Percentiles rank a stretch among this genome's conserved stretches.
phyloP scores from a whole-genome alignment of 306 rosid species.

The Rubus idaeus region DNA sequence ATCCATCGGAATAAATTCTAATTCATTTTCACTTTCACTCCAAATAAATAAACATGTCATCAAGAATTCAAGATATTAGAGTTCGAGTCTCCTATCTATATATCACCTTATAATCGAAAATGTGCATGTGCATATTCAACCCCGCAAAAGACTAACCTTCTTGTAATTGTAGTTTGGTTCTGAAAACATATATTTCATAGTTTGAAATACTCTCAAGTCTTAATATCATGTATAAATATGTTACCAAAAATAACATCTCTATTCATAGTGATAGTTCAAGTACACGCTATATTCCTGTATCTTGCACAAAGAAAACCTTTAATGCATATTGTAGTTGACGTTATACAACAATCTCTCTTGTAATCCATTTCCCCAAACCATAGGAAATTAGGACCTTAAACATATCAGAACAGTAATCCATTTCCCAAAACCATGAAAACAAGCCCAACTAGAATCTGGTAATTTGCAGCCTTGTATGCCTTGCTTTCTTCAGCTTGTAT shows the following conservation, averaged over 20 bases:
- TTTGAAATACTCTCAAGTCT: not conserved
- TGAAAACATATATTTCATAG: too few relatives aligned
- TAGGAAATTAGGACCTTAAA: not conserved
- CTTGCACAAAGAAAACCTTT: too few relatives aligned
- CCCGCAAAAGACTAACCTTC: too few relatives aligned
- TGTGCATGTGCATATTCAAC: too few relatives aligned
- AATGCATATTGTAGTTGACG: not conserved
- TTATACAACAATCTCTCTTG: not conserved
- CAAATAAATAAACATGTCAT: too few relatives aligned
- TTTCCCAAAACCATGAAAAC: conserved; percentile 39
- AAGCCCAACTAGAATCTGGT: conserved; percentile 40
- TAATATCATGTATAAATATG: not conserved
- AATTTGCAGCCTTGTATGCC: conserved; percentile 32
- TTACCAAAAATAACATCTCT: not conserved
- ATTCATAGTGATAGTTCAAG: not conserved
- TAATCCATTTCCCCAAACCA: not conserved
- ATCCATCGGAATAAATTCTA: too few relatives aligned
- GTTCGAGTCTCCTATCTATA: too few relatives aligned
- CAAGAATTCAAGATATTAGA: too few relatives aligned
- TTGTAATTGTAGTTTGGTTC: too few relatives aligned
- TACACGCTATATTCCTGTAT: not conserved
- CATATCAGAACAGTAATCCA: conserved; percentile 30
- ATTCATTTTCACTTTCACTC: too few relatives aligned
- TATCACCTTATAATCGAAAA: too few relatives aligned
- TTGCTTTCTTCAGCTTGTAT: conserved; percentile 39